phyloP scores from a whole-genome alignment of 495 filamentous ascomycete species.

The Penicillium salamii region DNA sequence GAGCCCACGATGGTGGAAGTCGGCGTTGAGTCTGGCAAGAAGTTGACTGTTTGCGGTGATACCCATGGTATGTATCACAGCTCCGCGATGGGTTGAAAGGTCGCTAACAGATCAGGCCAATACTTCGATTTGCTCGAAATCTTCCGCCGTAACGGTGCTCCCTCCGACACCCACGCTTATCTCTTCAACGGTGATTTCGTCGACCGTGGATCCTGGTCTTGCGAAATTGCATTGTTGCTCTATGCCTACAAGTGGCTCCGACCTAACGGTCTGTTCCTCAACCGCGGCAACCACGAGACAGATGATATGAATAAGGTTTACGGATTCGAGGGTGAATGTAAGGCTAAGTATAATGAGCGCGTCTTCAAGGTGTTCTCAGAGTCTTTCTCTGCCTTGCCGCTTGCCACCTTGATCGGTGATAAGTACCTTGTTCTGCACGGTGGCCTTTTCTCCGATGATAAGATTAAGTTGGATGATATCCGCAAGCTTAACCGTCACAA shows the following conservation, averaged over 20 bases:
- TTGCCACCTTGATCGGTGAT: constrained; percentile 87
- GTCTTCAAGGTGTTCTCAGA: constrained; percentile 98
- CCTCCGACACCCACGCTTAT: constrained; percentile 81
- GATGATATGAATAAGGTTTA: constrained; percentile 99
- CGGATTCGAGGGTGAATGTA: constrained; percentile 97
- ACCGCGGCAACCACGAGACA: constrained; percentile 98
- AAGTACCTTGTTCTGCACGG: constrained; percentile 95
- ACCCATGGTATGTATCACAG: constrained; percentile 72
- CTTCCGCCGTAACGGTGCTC: constrained; percentile 86
- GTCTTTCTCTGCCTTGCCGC: constrained; percentile 89
- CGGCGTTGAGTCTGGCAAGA: constrained; percentile 69
- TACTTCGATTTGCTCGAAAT: constrained; percentile 96
- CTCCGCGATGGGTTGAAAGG: background rate
- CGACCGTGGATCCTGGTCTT: constrained; percentile 95
- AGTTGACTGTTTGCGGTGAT: constrained; percentile 94
- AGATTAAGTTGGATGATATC: constrained; percentile 86
- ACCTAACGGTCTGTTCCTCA: constrained; percentile 86
- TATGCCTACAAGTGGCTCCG: constrained; percentile 97
- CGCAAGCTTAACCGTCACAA: constrained; percentile 86
- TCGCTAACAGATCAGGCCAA: constrained; percentile 61
- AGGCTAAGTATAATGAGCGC: constrained; percentile 94
- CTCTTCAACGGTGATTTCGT: constrained; percentile 99
- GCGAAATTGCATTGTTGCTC: constrained; percentile 87
- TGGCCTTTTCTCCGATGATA: constrained; percentile 97
- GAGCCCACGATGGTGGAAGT: constrained; percentile 98